Conservation (phyloP, 1,284 basidiomycete species). For the Leucoagaricus sp. region DNA sequence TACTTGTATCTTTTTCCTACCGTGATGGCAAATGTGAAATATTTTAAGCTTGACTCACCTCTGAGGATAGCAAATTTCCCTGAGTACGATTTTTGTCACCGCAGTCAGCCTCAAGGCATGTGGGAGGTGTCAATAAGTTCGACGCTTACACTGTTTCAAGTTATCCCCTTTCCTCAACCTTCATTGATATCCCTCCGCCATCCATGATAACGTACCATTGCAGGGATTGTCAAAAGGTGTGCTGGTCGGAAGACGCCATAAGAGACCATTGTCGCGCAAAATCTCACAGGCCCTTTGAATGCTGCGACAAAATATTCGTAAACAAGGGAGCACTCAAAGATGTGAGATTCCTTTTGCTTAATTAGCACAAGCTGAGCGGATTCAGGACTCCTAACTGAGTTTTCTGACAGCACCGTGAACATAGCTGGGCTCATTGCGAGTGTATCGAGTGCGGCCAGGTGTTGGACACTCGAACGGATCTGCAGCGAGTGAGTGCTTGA, state of each 20-base stretch:
- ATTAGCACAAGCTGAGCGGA: too few species aligned
- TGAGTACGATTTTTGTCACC: too few species aligned
- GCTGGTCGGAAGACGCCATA: not conserved
- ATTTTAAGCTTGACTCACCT: too few species aligned
- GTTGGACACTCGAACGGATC: not conserved
- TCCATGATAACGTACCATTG: not conserved
- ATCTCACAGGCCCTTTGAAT: not conserved
- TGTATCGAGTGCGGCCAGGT: not conserved
- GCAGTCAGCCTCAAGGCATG: too few species aligned
- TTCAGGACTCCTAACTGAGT: too few species aligned
- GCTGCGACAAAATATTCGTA: not conserved
- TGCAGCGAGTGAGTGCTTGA: not conserved
- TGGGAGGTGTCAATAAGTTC: too few species aligned
- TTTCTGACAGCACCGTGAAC: not conserved
- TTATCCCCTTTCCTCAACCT: not conserved
- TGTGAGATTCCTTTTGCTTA: not conserved
- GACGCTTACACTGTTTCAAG: not conserved
- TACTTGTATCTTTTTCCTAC: too few species aligned
- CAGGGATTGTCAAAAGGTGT: not conserved
- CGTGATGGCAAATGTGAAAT: too few species aligned
- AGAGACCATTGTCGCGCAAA: not conserved
- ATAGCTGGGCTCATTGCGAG: not conserved
- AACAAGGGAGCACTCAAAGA: not conserved
- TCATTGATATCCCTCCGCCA: too few species aligned
- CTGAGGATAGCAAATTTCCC: too few species aligned